These are phyloP conservation scores for Penicilliopsis zonata DNA, from an alignment of 495 filamentous ascomycete genomes.

Conservation along the genomic window DNA sequence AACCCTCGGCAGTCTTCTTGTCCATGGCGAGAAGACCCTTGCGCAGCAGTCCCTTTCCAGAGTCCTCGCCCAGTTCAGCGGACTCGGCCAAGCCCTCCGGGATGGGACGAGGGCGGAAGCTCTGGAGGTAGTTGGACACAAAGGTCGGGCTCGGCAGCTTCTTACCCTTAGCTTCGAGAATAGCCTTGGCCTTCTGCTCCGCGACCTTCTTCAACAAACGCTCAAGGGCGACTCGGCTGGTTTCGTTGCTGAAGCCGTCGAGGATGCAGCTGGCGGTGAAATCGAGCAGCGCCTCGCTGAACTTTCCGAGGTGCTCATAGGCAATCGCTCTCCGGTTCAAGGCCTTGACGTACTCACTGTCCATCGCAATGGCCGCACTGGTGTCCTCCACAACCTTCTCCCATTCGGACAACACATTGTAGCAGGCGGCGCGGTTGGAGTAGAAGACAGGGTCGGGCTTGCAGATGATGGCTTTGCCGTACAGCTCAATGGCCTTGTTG, in stretches of 20 bases:
- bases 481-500: conserved; percentile 80
- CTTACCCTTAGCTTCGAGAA: conserved; percentile 65
- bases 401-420: conserved; percentile 85
- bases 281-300: conserved; percentile 89
- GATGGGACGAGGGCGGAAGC: conserved; percentile 72
- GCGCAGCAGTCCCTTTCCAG: conserved; percentile 74
- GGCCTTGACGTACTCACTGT: conserved; percentile 95
- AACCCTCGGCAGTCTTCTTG: conserved; percentile 77
- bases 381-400: conserved; percentile 96
- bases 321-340: conserved; percentile 91
- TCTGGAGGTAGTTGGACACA: conserved; percentile 96
- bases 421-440: conserved; percentile 96
- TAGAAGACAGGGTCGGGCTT: conserved; percentile 96
- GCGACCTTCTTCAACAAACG: conserved; percentile 93
- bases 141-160: conserved; percentile 90
- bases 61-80: conserved; percentile 61
- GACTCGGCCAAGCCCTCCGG: conserved; percentile 75
- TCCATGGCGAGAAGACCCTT: conserved; percentile 69
- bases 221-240: conserved; percentile 81
- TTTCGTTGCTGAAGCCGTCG: conserved; percentile 84
- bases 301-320: conserved; percentile 83
- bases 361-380: conserved; percentile 80
- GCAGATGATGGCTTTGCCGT: conserved; percentile 91
- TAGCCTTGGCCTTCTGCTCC: conserved; percentile 78
- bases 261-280: conserved; percentile 99